Conservation (phyloP, 768 basidiomycete species). For the Leccinum boreale region DNA sequence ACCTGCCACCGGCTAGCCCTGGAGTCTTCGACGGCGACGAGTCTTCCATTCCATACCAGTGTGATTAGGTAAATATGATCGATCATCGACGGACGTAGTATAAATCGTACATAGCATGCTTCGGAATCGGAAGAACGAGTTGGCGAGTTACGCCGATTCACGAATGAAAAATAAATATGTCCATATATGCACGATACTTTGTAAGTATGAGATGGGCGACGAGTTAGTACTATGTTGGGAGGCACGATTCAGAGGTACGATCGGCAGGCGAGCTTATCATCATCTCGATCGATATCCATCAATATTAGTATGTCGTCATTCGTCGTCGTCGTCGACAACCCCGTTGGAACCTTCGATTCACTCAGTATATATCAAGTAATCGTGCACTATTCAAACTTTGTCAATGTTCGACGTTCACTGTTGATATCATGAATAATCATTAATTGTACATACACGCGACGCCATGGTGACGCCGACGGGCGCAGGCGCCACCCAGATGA, state of each 20-base stretch:
- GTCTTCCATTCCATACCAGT: not conserved
- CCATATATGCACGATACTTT: not conserved
- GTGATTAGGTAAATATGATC: not conserved
- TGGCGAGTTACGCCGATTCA: not conserved
- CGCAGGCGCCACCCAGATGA: not conserved
- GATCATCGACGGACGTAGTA: not conserved
- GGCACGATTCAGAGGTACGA: not conserved
- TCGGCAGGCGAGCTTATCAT: not conserved
- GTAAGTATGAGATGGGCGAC: no score
- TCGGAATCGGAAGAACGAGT: no score
- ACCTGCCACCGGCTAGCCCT: not conserved
- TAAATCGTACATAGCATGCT: no score
- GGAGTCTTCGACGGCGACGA: not conserved
- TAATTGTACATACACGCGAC: not conserved
- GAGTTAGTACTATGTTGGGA: not conserved
- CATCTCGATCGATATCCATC: not conserved
- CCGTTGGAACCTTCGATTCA: not conserved
- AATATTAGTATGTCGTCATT: not conserved
- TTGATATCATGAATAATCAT: not conserved
- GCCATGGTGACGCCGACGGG: not conserved
- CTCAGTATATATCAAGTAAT: not conserved
- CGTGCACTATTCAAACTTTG: not conserved
- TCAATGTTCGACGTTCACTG: not conserved
- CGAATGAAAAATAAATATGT: not conserved
- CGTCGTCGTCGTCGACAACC: not conserved